phyloP scores from a whole-genome alignment of 805 yeast genomes.

The Naumovozyma dairenensis region DNA sequence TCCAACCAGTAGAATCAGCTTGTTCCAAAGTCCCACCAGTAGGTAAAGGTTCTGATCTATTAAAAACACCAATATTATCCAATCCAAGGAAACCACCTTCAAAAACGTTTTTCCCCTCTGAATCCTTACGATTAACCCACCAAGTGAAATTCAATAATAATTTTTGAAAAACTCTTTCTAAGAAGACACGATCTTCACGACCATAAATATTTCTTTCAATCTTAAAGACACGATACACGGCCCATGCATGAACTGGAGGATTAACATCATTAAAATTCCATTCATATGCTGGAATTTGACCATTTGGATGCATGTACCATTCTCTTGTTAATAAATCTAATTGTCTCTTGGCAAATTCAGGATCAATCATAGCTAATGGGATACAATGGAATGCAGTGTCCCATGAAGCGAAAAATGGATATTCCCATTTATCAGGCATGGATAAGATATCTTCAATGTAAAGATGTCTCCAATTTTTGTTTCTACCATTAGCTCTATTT shows the following conservation, averaged over 20 bases:
- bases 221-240: conserved; percentile 79
- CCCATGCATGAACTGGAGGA: conserved; percentile 97
- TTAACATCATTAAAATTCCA: conserved; percentile 94
- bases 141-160: conserved; percentile 82
- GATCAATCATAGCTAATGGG: conserved; percentile 88
- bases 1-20: conserved; percentile 96
- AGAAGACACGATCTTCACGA: conserved; percentile 67
- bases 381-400: conserved; percentile 93
- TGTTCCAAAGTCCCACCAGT: conserved; percentile 87
- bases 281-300: conserved; percentile 92
- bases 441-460: conserved; percentile 82
- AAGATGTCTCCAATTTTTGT: conserved; percentile 80
- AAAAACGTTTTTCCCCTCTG: conserved; percentile 79
- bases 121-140: conserved; percentile 94
- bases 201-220: conserved; percentile 81
- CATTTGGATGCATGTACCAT: conserved; percentile 97
- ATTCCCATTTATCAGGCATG: conserved; percentile 92
- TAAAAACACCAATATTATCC: conserved; percentile 87
- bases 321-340: conserved; percentile 78
- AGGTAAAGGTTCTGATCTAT: conserved; percentile 87
- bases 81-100: conserved; percentile 92
- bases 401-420: conserved; percentile 95
- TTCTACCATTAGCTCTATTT: conserved; percentile 76
- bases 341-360: conserved; percentile 83
- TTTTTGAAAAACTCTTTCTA: conserved; percentile 87